These are phyloP conservation scores for Sporothrix inflata DNA, from an alignment of 2,329 filamentous ascomycete species.

Conservation along the genomic window DNA sequence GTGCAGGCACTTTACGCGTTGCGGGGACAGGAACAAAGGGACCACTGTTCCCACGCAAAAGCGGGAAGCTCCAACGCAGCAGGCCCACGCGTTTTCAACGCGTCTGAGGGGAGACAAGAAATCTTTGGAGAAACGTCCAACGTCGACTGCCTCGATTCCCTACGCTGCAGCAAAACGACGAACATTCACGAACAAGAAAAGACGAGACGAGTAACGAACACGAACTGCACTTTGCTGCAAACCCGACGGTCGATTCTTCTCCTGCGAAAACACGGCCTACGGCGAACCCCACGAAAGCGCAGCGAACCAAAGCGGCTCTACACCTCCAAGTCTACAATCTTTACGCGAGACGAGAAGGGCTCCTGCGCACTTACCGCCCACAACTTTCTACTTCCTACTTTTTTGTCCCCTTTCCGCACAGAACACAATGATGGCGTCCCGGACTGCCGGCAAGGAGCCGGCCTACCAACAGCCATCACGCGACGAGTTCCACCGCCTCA, in stretches of 20 bases:
- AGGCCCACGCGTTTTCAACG: constrained; percentile 17
- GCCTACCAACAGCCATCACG: constrained; percentile 40
- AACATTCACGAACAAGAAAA: not conserved
- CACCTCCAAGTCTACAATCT: not conserved
- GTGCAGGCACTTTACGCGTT: constrained; percentile 35
- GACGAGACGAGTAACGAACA: not conserved
- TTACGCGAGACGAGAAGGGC: not conserved
- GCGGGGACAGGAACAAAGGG: constrained; percentile 17
- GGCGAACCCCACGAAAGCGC: not conserved
- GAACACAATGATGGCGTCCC: constrained; percentile 36
- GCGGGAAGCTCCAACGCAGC: not conserved
- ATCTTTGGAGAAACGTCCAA: constrained; percentile 1
- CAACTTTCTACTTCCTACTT: not conserved
- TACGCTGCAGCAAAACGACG: not conserved
- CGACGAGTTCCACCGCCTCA: constrained; percentile 54
- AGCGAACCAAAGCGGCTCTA: not conserved
- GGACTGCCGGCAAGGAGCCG: constrained; percentile 34
- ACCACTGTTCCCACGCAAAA: not conserved
- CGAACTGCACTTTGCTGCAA: not conserved
- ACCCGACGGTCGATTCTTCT: not conserved
- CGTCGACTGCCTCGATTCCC: not conserved
- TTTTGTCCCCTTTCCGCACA: not conserved
- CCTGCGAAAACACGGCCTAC: not conserved
- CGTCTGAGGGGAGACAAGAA: constrained; percentile 5
- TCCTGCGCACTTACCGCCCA: not conserved